Conservation (phyloP, 192 early-diverging fungal genomes). For the Rhizophagus prolifer region DNA sequence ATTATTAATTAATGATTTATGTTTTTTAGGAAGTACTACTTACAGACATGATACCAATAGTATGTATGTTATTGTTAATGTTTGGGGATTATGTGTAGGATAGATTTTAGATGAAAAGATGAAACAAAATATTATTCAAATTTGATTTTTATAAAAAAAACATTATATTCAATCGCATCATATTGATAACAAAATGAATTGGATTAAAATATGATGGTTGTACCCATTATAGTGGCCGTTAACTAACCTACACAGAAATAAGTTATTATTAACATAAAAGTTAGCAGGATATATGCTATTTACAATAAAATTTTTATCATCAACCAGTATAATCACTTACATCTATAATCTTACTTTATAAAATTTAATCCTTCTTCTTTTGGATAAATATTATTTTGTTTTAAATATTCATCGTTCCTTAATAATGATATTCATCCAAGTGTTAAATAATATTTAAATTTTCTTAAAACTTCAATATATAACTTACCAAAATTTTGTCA, state of each 20-base stretch:
- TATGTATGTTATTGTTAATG: conserved; percentile 78
- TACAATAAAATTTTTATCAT: too few species aligned
- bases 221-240: too few species aligned
- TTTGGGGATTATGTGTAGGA: conserved; percentile 61
- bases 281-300: too few species aligned
- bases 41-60: conserved; percentile 78
- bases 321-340: too few species aligned
- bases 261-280: too few species aligned
- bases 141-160: too few species aligned
- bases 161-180: too few species aligned
- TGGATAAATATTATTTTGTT: conserved; percentile 29
- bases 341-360: conserved; percentile 8
- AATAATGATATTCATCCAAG: background rate
- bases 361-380: conserved; percentile 17
- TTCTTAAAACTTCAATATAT: background rate
- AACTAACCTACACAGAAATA: too few species aligned
- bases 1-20: background rate
- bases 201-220: too few species aligned
- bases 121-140: too few species aligned
- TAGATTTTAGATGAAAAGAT: background rate
- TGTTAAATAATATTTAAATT: too few species aligned
- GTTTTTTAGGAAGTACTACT: conserved; percentile 60
- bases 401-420: conserved; percentile 55
- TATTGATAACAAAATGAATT: too few species aligned
- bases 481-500: conserved; percentile 92